A percentile compares a stretch with the other conserved stretches of the same genome.
Conservation (phyloP, 371 early-diverging fungal genomes). For the Zychaea mexicana region DNA sequence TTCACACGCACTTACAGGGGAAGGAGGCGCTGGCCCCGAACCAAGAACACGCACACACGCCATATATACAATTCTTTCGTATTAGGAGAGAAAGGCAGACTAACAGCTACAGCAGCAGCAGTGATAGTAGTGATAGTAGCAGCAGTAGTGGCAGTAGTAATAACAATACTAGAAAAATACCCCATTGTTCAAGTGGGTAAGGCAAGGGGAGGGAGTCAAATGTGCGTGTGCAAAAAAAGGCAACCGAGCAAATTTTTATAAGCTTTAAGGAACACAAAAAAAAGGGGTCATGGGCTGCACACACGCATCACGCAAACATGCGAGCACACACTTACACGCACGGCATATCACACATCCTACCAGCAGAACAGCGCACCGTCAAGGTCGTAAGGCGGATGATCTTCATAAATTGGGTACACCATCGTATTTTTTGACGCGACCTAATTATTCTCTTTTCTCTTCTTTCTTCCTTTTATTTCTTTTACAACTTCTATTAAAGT, state of each 20-base stretch:
- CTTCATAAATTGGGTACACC: conserved; percentile 12
- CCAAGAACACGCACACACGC: background rate
- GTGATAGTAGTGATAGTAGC: too few relatives aligned
- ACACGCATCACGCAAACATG: background rate
- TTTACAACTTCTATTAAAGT: conserved; percentile 4
- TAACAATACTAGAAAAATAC: background rate
- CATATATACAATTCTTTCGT: background rate
- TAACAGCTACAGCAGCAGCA: too few relatives aligned
- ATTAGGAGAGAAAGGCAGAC: background rate
- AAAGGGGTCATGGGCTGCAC: too few relatives aligned
- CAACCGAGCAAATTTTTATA: conserved; percentile 4
- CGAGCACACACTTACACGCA: background rate
- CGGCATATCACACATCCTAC: too few relatives aligned
- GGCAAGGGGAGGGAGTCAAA: too few relatives aligned
- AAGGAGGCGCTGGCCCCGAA: background rate
- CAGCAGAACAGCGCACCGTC: too few relatives aligned
- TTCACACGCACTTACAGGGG: background rate
- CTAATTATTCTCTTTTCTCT: conserved; percentile 2
- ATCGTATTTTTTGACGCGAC: background rate
- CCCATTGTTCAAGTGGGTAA: too few relatives aligned
- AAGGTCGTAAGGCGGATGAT: background rate
- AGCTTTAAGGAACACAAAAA: conserved; percentile 10
- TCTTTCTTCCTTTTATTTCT: conserved; percentile 1
- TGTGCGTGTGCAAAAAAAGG: conserved; percentile 9
- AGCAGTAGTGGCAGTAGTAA: too few relatives aligned